Percentiles rank a stretch among this genome's conserved stretches.
Evolutionary conservation across 2,329 filamentous ascomycete genomes (phyloP).

Genomic region (Monilinia laxa): DNA sequence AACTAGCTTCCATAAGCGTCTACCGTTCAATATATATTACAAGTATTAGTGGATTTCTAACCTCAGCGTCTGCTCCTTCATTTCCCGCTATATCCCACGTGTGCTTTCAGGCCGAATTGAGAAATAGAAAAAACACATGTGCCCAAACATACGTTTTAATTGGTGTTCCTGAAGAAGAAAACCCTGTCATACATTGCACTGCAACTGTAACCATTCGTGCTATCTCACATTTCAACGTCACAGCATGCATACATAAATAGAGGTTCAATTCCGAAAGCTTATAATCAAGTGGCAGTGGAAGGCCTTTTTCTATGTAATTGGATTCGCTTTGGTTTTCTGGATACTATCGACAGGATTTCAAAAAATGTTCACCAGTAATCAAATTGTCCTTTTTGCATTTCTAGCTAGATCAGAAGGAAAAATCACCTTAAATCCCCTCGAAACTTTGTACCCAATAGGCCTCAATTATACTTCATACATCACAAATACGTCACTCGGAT

Average conservation of each 20-base stretch:
- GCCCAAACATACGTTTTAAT: slow-evolving; percentile 1
- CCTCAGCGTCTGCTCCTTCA: neutral
- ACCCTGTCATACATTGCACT: neutral
- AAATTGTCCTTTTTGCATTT: neutral
- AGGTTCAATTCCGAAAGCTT: neutral
- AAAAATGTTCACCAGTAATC: neutral
- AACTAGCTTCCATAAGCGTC: no score
- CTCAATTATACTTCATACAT: slow-evolving; percentile 44
- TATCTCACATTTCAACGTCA: neutral
- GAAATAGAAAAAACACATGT: slow-evolving; percentile 5
- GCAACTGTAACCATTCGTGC: neutral
- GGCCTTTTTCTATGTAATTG: neutral
- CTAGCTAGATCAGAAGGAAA: neutral
- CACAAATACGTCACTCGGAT: slow-evolving; percentile 41
- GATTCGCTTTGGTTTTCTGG: neutral
- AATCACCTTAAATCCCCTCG: slow-evolving; percentile 22
- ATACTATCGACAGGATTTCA: neutral
- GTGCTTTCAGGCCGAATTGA: neutral
- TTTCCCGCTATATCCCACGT: neutral
- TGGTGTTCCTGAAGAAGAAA: slow-evolving; percentile 1
- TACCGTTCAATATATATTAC: neutral
- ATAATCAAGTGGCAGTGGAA: neutral
- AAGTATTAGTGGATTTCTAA: neutral
- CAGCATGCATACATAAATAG: neutral
- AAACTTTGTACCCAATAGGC: slow-evolving; percentile 42